A percentile compares a stretch with the other conserved stretches of the same genome.
Conservation (phyloP, 345 rosid genomes). For the Lepidium didymum region DNA sequence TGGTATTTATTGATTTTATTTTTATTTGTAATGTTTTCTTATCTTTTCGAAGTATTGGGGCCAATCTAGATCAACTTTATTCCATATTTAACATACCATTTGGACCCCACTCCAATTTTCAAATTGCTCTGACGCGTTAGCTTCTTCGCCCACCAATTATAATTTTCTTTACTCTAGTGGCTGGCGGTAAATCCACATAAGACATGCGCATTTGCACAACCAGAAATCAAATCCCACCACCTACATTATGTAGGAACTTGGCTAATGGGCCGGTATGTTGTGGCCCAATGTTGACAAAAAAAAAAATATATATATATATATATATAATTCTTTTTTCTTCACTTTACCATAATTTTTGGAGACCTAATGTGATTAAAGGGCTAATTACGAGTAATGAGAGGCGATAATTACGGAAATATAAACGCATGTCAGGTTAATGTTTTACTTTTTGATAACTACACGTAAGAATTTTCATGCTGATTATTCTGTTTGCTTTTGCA, state of each 20-base stretch:
- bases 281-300: no score
- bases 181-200: no score
- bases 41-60: slow-evolving; percentile 5
- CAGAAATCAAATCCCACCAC: no score
- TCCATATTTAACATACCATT: not conserved
- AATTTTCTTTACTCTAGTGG: no score
- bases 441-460: slow-evolving; percentile 20
- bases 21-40: no score
- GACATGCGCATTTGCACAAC: no score
- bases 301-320: no score
- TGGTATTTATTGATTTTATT: no score
- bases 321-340: not conserved
- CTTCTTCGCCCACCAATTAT: slow-evolving; percentile 12
- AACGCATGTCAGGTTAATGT: slow-evolving; percentile 11
- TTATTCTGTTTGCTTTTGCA: slow-evolving; percentile 24
- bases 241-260: no score
- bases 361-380: not conserved
- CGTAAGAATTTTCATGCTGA: not conserved
- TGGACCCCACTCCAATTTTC: slow-evolving; percentile 4
- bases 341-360: slow-evolving; percentile 22
- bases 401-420: slow-evolving; percentile 17
- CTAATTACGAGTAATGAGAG: no score
- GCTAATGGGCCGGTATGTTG: no score
- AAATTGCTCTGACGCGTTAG: slow-evolving; percentile 21
- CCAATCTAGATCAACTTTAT: slow-evolving; percentile 20